Evolutionary conservation across 2,329 filamentous ascomycete genomes (phyloP).

Genomic region (Colletotrichum aenigma): DNA sequence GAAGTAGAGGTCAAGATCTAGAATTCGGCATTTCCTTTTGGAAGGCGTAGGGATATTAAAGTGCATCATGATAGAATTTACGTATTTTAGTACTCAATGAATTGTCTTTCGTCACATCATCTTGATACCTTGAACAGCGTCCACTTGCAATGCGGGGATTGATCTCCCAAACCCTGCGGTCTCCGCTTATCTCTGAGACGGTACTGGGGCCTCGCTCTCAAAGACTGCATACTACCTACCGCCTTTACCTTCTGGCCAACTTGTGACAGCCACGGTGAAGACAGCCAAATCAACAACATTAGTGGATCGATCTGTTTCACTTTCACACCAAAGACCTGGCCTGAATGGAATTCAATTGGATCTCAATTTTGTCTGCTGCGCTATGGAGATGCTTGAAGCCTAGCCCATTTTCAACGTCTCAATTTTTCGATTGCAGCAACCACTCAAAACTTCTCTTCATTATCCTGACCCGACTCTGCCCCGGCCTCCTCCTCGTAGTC

Average conservation of each 20-base stretch:
- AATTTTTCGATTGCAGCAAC: background rate
- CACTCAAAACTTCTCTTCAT: background rate
- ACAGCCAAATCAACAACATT: background rate
- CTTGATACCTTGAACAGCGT: background rate
- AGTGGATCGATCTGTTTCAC: fast-evolving
- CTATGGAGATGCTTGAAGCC: background rate
- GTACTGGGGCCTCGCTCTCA: too few relatives aligned
- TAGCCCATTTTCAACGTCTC: background rate
- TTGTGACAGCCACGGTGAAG: background rate
- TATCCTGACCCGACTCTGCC: background rate
- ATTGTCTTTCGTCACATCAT: background rate
- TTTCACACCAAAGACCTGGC: background rate
- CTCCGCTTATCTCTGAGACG: background rate
- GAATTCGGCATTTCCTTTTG: background rate
- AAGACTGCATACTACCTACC: too few relatives aligned
- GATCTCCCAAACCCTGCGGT: background rate
- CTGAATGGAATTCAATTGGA: background rate
- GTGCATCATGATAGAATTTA: background rate
- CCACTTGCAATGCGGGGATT: background rate
- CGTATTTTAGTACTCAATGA: background rate
- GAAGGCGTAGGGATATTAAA: background rate
- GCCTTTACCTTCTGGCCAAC: too few relatives aligned
- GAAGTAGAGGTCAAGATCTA: background rate
- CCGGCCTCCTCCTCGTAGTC: background rate
- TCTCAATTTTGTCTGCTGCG: background rate